Percentiles rank a stretch among this genome's conserved stretches.
Conservation (phyloP, 1,139 yeast species). For the Nakaseomyces bracarensis region DNA sequence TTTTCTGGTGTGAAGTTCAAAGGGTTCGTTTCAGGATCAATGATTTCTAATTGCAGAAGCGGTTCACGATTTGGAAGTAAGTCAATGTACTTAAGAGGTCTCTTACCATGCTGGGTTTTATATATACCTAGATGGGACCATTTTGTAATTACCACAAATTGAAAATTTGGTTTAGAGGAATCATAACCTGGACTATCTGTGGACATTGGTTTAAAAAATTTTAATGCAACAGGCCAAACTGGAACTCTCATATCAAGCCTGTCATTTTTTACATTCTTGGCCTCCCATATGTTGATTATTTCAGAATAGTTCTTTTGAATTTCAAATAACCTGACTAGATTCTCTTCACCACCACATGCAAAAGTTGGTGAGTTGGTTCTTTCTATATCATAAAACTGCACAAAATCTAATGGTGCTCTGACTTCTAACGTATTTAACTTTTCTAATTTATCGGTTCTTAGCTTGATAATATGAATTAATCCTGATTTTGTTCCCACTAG, state of each 20-base stretch:
- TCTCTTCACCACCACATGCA: slow-evolving; percentile 72
- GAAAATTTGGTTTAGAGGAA: slow-evolving; percentile 23
- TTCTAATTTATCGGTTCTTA: slow-evolving; percentile 15
- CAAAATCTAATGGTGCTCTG: slow-evolving; percentile 39
- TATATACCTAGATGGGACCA: slow-evolving; percentile 43
- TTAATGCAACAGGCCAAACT: slow-evolving; percentile 41
- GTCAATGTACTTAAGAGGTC: slow-evolving; percentile 40
- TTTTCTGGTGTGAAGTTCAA: slow-evolving; percentile 17
- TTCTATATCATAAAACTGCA: slow-evolving; percentile 42
- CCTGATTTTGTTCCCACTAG: slow-evolving; percentile 42
- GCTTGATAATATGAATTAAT: slow-evolving; percentile 37
- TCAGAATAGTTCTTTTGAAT: slow-evolving; percentile 29
- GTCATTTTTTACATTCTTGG: slow-evolving; percentile 61
- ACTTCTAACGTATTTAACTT: slow-evolving; percentile 20
- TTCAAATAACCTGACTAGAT: slow-evolving; percentile 48
- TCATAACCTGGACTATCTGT: slow-evolving; percentile 23
- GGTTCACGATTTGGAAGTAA: slow-evolving; percentile 33
- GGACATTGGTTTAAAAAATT: slow-evolving; percentile 35
- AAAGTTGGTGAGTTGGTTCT: slow-evolving; percentile 36
- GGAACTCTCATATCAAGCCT: slow-evolving; percentile 59
- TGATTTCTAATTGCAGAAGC: slow-evolving; percentile 18
- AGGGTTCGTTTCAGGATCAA: slow-evolving; percentile 6
- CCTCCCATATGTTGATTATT: slow-evolving; percentile 40
- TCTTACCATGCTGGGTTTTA: slow-evolving; percentile 50
- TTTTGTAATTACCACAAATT: slow-evolving; percentile 53